phyloP scores from a whole-genome alignment of 129 eudicot genomes.

The Flaveria sonorensis region DNA sequence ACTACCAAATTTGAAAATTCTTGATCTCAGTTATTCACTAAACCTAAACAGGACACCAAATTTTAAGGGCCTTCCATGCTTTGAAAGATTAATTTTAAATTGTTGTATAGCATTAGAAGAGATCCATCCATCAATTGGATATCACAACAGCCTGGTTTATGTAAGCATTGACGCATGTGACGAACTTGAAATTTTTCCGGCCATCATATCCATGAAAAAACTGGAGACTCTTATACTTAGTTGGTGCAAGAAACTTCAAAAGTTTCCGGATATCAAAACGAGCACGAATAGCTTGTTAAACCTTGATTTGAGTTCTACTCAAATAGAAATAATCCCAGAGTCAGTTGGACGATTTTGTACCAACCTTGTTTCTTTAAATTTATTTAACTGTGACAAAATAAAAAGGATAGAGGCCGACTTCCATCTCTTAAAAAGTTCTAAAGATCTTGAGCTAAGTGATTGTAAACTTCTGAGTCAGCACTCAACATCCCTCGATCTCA shows the following conservation, averaged over 20 bases:
- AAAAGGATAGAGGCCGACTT: slow-evolving; percentile 10
- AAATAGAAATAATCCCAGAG: not conserved
- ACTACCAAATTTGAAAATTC: not conserved
- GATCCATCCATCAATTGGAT: slow-evolving; percentile 28
- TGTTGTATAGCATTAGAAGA: not conserved
- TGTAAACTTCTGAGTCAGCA: not conserved
- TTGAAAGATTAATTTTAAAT: not conserved
- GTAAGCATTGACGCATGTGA: not conserved
- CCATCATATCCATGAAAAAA: not conserved
- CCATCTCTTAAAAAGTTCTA: not conserved
- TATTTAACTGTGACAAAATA: not conserved
- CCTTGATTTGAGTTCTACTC: not conserved
- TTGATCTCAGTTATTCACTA: not conserved
- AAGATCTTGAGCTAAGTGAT: not conserved
- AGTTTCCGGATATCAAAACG: not conserved
- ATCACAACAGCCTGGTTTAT: not conserved
- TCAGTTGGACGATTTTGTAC: slow-evolving; percentile 11
- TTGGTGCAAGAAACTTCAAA: not conserved
- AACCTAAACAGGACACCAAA: slow-evolving; percentile 17
- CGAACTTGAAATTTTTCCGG: not conserved
- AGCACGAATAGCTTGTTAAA: not conserved
- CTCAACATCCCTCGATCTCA: not conserved
- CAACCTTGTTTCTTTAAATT: slow-evolving; percentile 4
- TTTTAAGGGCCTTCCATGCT: not conserved
- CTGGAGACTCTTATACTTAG: not conserved